Percentiles rank a stretch among this genome's conserved stretches.
phyloP scores from a whole-genome alignment of 163 green algal species.

The Chlorella variabilis region DNA sequence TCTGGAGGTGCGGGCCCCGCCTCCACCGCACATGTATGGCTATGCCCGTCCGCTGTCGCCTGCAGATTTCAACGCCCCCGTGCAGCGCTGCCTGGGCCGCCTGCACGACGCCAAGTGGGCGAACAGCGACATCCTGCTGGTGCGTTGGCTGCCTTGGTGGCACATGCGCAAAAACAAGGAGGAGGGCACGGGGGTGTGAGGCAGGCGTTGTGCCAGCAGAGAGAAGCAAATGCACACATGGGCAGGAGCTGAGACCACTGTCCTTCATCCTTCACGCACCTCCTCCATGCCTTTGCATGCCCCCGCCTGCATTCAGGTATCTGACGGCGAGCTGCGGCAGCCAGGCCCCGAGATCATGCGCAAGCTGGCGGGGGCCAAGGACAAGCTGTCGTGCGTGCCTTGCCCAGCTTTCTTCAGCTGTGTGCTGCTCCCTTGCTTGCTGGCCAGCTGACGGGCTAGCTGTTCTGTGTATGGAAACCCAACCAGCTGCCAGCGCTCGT shows the following conservation, averaged over 20 bases:
- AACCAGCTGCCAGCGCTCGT: too few relatives aligned
- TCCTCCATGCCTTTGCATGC: too few relatives aligned
- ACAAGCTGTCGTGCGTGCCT: slow-evolving; percentile 62
- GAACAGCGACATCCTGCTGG: slow-evolving; percentile 87
- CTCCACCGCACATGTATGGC: background rate
- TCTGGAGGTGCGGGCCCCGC: too few relatives aligned
- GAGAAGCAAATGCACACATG: too few relatives aligned
- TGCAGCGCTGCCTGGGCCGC: slow-evolving; percentile 75
- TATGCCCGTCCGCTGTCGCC: background rate
- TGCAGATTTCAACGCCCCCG: slow-evolving; percentile 84
- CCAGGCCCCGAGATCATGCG: slow-evolving; percentile 82
- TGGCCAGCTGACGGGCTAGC: too few relatives aligned
- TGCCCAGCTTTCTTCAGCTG: background rate
- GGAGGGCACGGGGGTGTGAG: too few relatives aligned
- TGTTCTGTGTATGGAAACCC: too few relatives aligned
- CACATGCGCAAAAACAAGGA: too few relatives aligned
- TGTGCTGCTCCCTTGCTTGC: background rate
- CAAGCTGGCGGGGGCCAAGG: slow-evolving; percentile 85
- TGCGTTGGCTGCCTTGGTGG: too few relatives aligned
- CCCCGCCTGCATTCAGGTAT: slow-evolving; percentile 36
- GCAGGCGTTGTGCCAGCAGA: too few relatives aligned
- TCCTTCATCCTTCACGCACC: too few relatives aligned
- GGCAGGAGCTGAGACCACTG: too few relatives aligned
- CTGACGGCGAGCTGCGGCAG: slow-evolving; percentile 87
- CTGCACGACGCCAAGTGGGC: slow-evolving; percentile 82